phyloP scores from a whole-genome alignment of 1,284 basidiomycete species.

The Cutaneotrichosporon dermatis region DNA sequence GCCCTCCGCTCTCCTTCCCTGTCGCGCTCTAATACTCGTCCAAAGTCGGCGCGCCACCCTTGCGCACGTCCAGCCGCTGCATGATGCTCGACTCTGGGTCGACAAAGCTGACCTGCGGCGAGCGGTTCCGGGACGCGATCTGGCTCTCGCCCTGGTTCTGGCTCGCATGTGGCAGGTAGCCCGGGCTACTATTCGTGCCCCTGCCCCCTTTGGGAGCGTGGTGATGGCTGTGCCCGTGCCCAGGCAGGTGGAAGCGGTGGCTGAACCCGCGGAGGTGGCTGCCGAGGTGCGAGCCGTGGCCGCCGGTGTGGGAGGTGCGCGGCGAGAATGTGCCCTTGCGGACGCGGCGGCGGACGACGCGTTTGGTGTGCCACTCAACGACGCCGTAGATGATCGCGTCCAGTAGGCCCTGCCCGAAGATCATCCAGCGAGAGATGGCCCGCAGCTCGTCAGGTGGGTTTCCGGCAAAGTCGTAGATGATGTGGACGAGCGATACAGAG shows the following conservation, averaged over 20 bases:
- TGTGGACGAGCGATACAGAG: slow-evolving; percentile 46
- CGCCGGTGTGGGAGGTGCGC: slow-evolving; percentile 1
- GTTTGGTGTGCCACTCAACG: slow-evolving; percentile 48
- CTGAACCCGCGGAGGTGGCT: neutral
- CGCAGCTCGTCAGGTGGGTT: slow-evolving; percentile 35
- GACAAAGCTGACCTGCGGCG: slow-evolving; percentile 16
- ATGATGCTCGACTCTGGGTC: slow-evolving; percentile 19
- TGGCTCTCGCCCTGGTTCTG: neutral
- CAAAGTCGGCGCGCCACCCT: neutral
- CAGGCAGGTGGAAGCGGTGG: neutral
- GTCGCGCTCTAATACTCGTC: neutral
- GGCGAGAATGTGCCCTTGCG: slow-evolving; percentile 34
- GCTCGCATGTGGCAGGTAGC: too few relatives aligned
- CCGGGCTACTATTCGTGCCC: too few relatives aligned
- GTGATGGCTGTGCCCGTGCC: neutral
- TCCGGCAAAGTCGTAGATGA: slow-evolving; percentile 47
- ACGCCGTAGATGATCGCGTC: slow-evolving; percentile 49
- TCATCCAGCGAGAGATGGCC: slow-evolving; percentile 48
- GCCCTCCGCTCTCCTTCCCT: too few relatives aligned
- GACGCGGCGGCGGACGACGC: slow-evolving; percentile 36
- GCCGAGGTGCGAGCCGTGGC: neutral
- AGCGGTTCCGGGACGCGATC: neutral
- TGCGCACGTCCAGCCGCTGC: slow-evolving; percentile 10
- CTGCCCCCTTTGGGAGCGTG: too few relatives aligned
- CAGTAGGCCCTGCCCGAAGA: slow-evolving; percentile 47